A percentile compares a stretch with the other conserved stretches of the same genome.
phyloP scores from a whole-genome alignment of 148 eudicot genomes.

The Pouteria glomerata region DNA sequence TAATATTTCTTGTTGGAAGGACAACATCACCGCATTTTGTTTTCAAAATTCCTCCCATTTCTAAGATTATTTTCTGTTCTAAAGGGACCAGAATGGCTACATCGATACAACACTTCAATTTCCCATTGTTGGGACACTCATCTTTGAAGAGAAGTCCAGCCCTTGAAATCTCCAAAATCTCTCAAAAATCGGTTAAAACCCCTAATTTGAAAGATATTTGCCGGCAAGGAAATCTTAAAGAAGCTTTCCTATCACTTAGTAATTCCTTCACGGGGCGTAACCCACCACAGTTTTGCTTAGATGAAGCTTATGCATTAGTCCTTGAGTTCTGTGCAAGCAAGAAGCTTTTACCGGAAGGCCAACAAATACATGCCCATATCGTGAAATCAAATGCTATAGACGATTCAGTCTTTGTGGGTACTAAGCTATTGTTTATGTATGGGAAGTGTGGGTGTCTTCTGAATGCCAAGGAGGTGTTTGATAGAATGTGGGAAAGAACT shows the following conservation, averaged over 20 bases:
- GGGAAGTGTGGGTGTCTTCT: constrained; percentile 61
- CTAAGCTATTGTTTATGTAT: constrained; percentile 52
- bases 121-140: neutral
- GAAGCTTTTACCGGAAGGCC: constrained; percentile 40
- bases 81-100: neutral
- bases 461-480: constrained; percentile 68
- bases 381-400: constrained; percentile 9
- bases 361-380: constrained; percentile 58
- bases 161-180: constrained; percentile 14
- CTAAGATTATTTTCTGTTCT: neutral
- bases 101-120: neutral
- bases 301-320: constrained; percentile 53
- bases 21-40: neutral
- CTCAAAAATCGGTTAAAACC: constrained; percentile 21
- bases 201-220: constrained; percentile 30
- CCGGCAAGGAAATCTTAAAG: constrained; percentile 31
- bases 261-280: constrained; percentile 9
- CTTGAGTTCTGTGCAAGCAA: constrained; percentile 66
- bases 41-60: neutral
- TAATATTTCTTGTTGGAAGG: neutral
- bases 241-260: constrained; percentile 44
- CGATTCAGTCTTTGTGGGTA: constrained; percentile 8
- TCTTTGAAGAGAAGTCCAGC: neutral
- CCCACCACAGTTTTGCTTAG: constrained; percentile 27
- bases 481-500: constrained; percentile 16